A percentile compares a stretch with the other conserved stretches of the same genome.
Evolutionary conservation across 1,139 yeast species (phyloP).

Genomic region (Yamadazyma diddensiae): DNA sequence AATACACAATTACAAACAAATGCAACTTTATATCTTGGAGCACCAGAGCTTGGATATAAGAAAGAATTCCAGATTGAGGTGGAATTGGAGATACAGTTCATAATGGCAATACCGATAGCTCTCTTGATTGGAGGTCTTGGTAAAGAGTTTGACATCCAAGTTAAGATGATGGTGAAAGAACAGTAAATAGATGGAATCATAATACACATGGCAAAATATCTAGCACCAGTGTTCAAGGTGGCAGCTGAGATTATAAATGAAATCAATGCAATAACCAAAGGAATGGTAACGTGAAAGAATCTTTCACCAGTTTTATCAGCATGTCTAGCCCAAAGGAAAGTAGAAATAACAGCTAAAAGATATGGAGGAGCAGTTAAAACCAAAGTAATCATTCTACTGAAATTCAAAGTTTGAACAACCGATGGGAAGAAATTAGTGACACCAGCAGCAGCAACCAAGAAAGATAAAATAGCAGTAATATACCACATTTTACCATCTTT

Average conservation of each 20-base stretch:
- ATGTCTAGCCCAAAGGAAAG: conserved; percentile 54
- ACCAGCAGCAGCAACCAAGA: conserved; percentile 56
- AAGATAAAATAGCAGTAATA: conserved; percentile 43
- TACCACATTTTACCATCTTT: conserved; percentile 48
- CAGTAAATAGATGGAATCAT: conserved; percentile 59
- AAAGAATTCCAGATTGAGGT: conserved; percentile 55
- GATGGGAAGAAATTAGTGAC: conserved; percentile 63
- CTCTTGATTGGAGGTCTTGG: conserved; percentile 55
- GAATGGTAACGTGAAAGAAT: conserved; percentile 48
- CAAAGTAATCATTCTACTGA: conserved; percentile 46
- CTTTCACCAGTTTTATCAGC: conserved; percentile 59
- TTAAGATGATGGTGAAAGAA: conserved; percentile 51
- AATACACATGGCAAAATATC: conserved; percentile 60
- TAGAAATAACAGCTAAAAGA: conserved; percentile 50
- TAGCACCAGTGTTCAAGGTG: conserved; percentile 54
- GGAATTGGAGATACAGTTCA: conserved; percentile 52
- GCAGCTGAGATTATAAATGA: conserved; percentile 56
- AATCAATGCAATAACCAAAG: conserved; percentile 41
- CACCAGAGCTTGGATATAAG: conserved; percentile 39
- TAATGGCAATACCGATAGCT: conserved; percentile 50
- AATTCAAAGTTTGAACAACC: conserved; percentile 54
- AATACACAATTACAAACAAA: conserved; percentile 50
- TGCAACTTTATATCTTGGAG: conserved; percentile 46
- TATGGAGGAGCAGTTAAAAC: conserved; percentile 63
- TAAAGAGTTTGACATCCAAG: conserved; percentile 55